Conservation (phyloP, 495 filamentous ascomycete genomes). For the Geopyxis carbonaria region DNA sequence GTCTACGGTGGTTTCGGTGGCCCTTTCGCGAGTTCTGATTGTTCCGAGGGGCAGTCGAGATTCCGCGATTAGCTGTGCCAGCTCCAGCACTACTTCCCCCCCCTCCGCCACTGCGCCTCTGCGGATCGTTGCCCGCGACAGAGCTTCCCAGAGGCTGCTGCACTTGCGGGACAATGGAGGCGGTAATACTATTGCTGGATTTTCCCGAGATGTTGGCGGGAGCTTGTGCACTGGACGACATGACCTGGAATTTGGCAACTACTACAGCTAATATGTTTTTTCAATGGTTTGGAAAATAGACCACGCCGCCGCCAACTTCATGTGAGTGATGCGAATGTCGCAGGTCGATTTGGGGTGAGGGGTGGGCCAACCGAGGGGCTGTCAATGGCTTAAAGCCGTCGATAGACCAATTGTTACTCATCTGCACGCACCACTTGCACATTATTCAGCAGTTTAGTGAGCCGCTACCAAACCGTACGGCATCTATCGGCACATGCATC, state of each 20-base stretch:
- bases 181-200: not conserved
- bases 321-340: too few relatives aligned
- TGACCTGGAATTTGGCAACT: slow-evolving; percentile 5
- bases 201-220: slow-evolving; percentile 10
- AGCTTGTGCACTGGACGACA: slow-evolving; percentile 15
- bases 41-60: slow-evolving; percentile 42
- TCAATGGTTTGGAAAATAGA: too few relatives aligned
- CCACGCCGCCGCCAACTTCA: too few relatives aligned
- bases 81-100: slow-evolving; percentile 40
- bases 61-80: slow-evolving; percentile 37
- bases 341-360: too few relatives aligned
- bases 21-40: slow-evolving; percentile 57
- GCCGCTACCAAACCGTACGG: too few relatives aligned
- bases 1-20: slow-evolving; percentile 42
- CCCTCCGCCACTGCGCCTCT: slow-evolving; percentile 45
- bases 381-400: too few relatives aligned
- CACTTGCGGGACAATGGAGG: not conserved
- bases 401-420: too few relatives aligned
- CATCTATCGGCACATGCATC: too few relatives aligned
- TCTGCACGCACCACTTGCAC: too few relatives aligned
- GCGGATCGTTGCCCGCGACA: slow-evolving; percentile 34
- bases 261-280: too few relatives aligned
- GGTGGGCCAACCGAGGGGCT: too few relatives aligned
- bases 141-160: not conserved
- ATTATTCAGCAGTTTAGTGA: too few relatives aligned